phyloP scores from a whole-genome alignment of 441 rosid species.

The Flueggea neowawraea region DNA sequence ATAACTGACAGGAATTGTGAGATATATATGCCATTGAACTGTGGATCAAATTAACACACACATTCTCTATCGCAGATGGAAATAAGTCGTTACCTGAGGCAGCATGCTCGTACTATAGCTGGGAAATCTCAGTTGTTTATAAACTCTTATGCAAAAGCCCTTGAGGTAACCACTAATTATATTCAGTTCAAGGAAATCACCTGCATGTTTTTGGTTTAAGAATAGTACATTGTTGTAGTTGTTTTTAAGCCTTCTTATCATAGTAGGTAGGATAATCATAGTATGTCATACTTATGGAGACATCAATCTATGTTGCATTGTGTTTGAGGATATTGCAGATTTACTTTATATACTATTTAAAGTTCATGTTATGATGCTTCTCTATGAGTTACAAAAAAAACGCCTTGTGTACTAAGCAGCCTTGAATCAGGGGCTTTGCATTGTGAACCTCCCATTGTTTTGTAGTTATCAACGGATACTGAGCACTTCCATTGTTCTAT shows the following conservation, averaged over 20 bases:
- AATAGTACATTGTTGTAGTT: not conserved
- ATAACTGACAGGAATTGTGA: not conserved
- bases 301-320: not conserved
- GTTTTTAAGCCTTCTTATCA: not conserved
- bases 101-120: constrained; percentile 93
- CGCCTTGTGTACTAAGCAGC: no score
- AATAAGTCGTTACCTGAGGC: constrained; percentile 87
- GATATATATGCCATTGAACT: not conserved
- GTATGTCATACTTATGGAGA: not conserved
- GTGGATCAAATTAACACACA: not conserved
- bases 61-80: constrained; percentile 73
- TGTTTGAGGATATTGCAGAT: not conserved
- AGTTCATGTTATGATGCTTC: not conserved
- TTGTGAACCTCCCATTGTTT: no score
- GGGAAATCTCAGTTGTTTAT: constrained; percentile 97
- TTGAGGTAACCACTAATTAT: constrained; percentile 57
- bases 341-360: not conserved
- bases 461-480: no score
- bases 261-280: not conserved
- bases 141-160: constrained; percentile 97
- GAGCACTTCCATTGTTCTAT: no score
- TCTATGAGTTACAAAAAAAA: no score
- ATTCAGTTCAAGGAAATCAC: not conserved
- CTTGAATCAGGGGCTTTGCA: no score
- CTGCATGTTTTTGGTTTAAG: not conserved